Conservation (phyloP, 768 basidiomycete genomes). For the Rubroboletus pulcherrimus region DNA sequence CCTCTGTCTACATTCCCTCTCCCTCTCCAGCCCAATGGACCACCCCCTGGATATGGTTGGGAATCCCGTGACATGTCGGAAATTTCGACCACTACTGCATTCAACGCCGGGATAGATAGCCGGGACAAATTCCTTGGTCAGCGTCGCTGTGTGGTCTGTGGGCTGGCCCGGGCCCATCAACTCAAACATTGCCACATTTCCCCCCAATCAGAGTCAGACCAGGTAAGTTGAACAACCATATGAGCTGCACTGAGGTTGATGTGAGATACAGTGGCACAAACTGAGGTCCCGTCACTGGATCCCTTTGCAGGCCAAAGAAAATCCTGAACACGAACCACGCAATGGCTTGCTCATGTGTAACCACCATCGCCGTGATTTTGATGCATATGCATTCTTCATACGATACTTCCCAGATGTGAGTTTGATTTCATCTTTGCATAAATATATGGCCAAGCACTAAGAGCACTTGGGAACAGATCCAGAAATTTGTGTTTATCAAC, state of each 20-base stretch:
- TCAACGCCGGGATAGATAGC: background rate
- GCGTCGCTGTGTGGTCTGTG: background rate
- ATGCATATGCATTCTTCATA: background rate
- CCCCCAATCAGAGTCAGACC: background rate
- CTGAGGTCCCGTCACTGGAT: background rate
- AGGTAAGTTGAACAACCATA: background rate
- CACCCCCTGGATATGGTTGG: too few relatives aligned
- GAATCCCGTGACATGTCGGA: too few relatives aligned
- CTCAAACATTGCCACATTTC: background rate
- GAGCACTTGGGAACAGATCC: background rate
- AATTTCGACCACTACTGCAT: background rate
- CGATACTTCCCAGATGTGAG: background rate
- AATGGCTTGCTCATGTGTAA: background rate
- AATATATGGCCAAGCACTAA: background rate
- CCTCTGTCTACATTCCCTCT: too few relatives aligned
- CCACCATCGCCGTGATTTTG: background rate
- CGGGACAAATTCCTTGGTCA: background rate
- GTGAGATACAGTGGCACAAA: background rate
- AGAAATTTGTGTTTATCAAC: background rate
- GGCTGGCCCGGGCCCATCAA: too few relatives aligned
- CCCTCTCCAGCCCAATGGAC: too few relatives aligned
- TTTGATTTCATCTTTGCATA: background rate
- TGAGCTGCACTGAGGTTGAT: background rate
- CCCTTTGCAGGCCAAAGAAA: background rate
- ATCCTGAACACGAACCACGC: background rate